Evolutionary conservation across 2,329 filamentous ascomycete species (phyloP), one percentile per base, ranked within the genome.

Genomic region (Dactylella cylindrospora): DNA sequence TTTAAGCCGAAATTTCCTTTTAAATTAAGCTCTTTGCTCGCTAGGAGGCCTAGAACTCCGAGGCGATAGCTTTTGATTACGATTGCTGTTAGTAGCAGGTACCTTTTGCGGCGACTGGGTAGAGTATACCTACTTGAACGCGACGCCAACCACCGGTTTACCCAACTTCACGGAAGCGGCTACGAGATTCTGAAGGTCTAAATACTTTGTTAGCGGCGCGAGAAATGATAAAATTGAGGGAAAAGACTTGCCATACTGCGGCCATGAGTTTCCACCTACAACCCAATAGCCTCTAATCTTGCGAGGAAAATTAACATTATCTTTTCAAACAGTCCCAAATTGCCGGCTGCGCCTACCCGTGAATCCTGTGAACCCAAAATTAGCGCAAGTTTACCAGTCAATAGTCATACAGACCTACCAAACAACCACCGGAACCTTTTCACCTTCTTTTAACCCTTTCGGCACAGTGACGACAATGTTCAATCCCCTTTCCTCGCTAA

Each of bases 1-100:
- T 73, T 74, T 1, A 80, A 69, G 2, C 76, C 77, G 44, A 74
- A 77, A 47, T 80, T 80, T 15, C 77, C 77, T 13, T 75, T 76
- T 1, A 75, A 73, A 2, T 72, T 68, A 12, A 75, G 74, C 57
- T 78, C 54, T 19, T 52, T 39, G 12, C 46, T 46, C 9, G 54
- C 39, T 17, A 60, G 31, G 15, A 60, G 54, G 2, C 54, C 54
- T 10, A 49, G 46, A 13, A 52, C 20, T 6, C 54, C 54, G 13
- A 60, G 54, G 7, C 54, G 54, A 23, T 60, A 60, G 13, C 53
- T 59, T 35, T 8, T 7, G 13, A 72, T 69, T 17, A 28, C 17
- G 23, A 8, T 32, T 3, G 22, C 6, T 22, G 23, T 19, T 26
- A 15, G 23, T 10, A n/a, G 9, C 3, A 13, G 39, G 12, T 10